Conservation (phyloP, 1,139 yeast species). For the Zygoascus meyerae region DNA sequence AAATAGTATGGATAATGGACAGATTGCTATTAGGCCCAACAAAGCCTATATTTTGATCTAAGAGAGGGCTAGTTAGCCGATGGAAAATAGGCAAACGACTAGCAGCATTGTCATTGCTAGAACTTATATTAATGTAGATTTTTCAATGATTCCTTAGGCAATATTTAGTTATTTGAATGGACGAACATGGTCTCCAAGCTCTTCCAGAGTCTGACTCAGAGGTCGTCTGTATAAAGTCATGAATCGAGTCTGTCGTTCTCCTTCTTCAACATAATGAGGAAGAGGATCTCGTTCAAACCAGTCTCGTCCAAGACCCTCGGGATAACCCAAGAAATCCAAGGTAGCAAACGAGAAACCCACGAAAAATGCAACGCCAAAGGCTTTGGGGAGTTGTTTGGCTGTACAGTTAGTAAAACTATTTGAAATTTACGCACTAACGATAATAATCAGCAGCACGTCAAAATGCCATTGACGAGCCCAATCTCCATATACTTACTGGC, state of each 20-base stretch:
- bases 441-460: too few relatives aligned
- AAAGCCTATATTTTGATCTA: too few relatives aligned
- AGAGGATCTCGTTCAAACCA: slow-evolving; percentile 27
- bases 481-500: slow-evolving; percentile 20
- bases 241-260: slow-evolving; percentile 68
- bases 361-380: slow-evolving; percentile 41
- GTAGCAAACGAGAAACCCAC: slow-evolving; percentile 37
- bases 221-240: slow-evolving; percentile 80
- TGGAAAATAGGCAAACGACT: too few relatives aligned
- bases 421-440: too few relatives aligned
- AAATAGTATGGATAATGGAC: too few relatives aligned
- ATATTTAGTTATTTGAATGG: slow-evolving; percentile 17
- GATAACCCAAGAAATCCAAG: slow-evolving; percentile 45
- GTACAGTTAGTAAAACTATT: slow-evolving; percentile 1
- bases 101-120: background rate
- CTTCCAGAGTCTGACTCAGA: slow-evolving; percentile 69
- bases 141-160: background rate
- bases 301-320: slow-evolving; percentile 35
- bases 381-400: slow-evolving; percentile 30
- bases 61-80: too few relatives aligned
- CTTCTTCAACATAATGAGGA: slow-evolving; percentile 32
- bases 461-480: too few relatives aligned
- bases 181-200: slow-evolving; percentile 47
- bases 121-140: background rate
- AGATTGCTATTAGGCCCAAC: too few relatives aligned